Percentiles rank a stretch among this genome's conserved stretches.
These are phyloP conservation scores for Myochromella boudieri DNA, from an alignment of 768 basidiomycete species.

Conservation along the genomic window DNA sequence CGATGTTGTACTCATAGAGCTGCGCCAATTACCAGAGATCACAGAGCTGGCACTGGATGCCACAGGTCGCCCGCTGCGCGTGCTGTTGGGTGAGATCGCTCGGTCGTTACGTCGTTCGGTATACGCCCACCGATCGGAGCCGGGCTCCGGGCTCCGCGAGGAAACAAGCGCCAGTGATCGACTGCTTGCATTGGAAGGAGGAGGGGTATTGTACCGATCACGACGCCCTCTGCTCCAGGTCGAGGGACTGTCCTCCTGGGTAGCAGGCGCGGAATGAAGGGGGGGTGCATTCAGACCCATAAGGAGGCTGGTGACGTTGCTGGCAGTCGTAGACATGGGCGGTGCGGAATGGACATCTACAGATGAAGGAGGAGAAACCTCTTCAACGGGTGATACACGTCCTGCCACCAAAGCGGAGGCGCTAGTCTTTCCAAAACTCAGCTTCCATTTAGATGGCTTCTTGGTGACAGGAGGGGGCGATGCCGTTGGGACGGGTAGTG, in stretches of 20 bases:
- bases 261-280: slow-evolving; percentile 23
- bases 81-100: slow-evolving; percentile 59
- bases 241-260: slow-evolving; percentile 37
- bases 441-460: slow-evolving; percentile 87
- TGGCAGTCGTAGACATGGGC: slow-evolving; percentile 66
- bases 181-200: slow-evolving; percentile 17
- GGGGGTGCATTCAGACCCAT: slow-evolving; percentile 63
- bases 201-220: slow-evolving; percentile 8
- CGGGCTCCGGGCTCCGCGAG: slow-evolving; percentile 27
- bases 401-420: slow-evolving; percentile 37
- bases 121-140: slow-evolving; percentile 32
- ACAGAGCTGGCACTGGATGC: slow-evolving; percentile 63
- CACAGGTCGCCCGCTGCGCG: slow-evolving; percentile 50
- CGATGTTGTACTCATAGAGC: slow-evolving; percentile 67
- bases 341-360: slow-evolving; percentile 26
- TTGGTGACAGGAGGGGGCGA: slow-evolving; percentile 50
- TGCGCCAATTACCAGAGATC: slow-evolving; percentile 75
- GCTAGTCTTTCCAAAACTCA: slow-evolving; percentile 66
- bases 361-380: slow-evolving; percentile 30
- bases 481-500: slow-evolving; percentile 18
- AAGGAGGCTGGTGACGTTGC: slow-evolving; percentile 73
- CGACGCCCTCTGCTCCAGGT: slow-evolving; percentile 54
- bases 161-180: slow-evolving; percentile 17
- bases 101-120: slow-evolving; percentile 38
- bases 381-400: slow-evolving; percentile 39